Evolutionary conservation across 192 early-diverging fungal species (phyloP), one percentile per base, ranked within the genome.

Genomic region (Umbelopsis vinacea): DNA sequence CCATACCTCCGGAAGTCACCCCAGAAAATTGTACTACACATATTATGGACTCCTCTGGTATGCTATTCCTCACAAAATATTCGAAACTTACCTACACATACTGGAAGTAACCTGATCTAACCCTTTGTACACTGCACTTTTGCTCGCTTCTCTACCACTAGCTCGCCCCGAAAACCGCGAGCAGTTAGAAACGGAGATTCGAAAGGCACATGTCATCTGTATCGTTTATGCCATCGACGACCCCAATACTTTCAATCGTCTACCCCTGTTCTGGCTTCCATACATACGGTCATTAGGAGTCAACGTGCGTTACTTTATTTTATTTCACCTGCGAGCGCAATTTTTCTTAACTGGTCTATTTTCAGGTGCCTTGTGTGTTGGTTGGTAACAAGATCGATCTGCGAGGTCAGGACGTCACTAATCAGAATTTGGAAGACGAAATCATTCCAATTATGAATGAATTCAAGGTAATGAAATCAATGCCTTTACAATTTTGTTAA

Each of bases 391-490:
- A 97, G 73, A 94, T 95, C 52, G 95, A 97, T 80, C 70, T 94
- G 47, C 80, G 94, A 26, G 95, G 94, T n/a, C 89, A 91, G 43
- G 90, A 94, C 73, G 81, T 92, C 52, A 89, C 91, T 26, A 96
- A 92, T 78, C 90, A 94, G 33, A 86, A 87, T 60, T 78, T 99
- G 46, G 96, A 98, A 80, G 94, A 96, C 66, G 94, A 98, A 74
- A 92, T 99, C 8, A 92, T 93, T 67, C 96, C 96, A 3, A 95
- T 99, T 48, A 99, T 99, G 98, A 97, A 95, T 84, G 98, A 99
- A 79, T 99, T 96, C 86, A 97, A 96, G 88, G 91, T 90, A 66
- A 67, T 29, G 21, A 29, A 43, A 8, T 10, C 46, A 29, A 33
- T 35, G n/a, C 22, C 3, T 26, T 52, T 11, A 43, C 4, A 14